A percentile compares a stretch with the other conserved stretches of the same genome.
These are phyloP conservation scores for Sphagnum contortum DNA, from an alignment of 225 moss, liverwort and hornwort species.

Conservation along the genomic window DNA sequence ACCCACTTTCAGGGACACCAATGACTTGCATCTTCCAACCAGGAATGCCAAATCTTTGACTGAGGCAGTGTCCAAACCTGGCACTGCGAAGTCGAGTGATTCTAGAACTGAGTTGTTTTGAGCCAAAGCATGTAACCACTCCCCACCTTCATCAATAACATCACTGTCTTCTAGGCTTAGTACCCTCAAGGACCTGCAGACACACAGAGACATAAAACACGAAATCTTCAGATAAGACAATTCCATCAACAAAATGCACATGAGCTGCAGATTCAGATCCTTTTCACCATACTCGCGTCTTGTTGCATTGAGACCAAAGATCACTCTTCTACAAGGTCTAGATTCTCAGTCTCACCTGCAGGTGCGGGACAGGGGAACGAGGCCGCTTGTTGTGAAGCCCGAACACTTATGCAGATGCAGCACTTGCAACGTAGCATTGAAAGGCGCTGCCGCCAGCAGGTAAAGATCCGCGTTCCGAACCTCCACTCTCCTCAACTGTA, in stretches of 20 bases:
- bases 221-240: neutral
- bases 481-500: neutral
- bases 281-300: too few species aligned
- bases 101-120: constrained; percentile 45
- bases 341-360: neutral
- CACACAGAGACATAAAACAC: too few species aligned
- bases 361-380: neutral
- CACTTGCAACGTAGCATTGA: neutral
- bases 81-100: constrained; percentile 49
- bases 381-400: neutral
- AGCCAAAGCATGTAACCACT: constrained; percentile 59
- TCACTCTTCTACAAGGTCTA: too few species aligned
- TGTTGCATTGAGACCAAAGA: too few species aligned
- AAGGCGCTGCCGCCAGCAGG: neutral
- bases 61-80: constrained; percentile 35
- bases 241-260: too few species aligned
- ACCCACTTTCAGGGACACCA: constrained; percentile 63
- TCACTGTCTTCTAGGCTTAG: constrained; percentile 60
- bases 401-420: neutral
- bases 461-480: too few species aligned
- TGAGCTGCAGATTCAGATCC: too few species aligned
- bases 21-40: constrained; percentile 64
- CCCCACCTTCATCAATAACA: constrained; percentile 30
- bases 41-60: constrained; percentile 48
- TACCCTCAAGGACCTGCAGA: constrained; percentile 47